These are phyloP conservation scores for Cytospora chrysosperma DNA, from an alignment of 2,329 filamentous ascomycete species.

Conservation along the genomic window DNA sequence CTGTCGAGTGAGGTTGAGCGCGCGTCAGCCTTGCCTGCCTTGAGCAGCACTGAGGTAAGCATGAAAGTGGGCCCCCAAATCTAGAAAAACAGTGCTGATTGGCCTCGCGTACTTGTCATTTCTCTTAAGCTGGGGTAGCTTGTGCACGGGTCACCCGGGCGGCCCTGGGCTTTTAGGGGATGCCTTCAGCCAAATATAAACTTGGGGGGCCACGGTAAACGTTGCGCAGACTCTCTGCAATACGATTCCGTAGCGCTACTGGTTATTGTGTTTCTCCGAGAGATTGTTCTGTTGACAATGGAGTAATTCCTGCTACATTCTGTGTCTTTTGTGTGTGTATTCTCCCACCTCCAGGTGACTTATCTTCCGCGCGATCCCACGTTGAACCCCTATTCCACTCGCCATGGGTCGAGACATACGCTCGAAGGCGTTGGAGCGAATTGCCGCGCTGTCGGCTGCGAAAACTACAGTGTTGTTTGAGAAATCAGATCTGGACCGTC, in stretches of 20 bases:
- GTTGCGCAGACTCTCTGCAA: background rate
- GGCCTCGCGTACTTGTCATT: conserved; percentile 12
- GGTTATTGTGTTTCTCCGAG: background rate
- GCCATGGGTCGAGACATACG: conserved; percentile 57
- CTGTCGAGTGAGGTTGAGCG: conserved; percentile 24
- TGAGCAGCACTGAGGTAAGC: conserved; percentile 7
- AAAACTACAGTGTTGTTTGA: conserved; percentile 55
- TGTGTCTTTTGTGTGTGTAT: background rate
- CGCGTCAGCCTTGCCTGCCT: conserved; percentile 51
- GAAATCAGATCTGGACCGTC: conserved; percentile 60
- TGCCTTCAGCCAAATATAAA: conserved; percentile 21
- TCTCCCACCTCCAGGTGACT: background rate
- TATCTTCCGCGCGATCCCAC: background rate
- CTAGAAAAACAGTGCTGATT: conserved; percentile 10
- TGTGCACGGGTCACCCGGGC: background rate
- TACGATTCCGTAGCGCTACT: background rate
- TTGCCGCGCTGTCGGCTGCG: conserved; percentile 60
- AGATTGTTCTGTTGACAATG: background rate
- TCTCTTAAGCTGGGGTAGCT: conserved; percentile 13
- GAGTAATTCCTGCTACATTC: background rate
- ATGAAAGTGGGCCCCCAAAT: background rate
- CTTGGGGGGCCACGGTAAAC: conserved; percentile 8
- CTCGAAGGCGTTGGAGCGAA: conserved; percentile 63
- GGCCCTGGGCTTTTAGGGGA: conserved; percentile 8
- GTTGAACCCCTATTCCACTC: conserved; percentile 9